Percentiles rank a stretch among this genome's conserved stretches.
These are phyloP conservation scores for Nemania abortiva DNA, from an alignment of 2,329 filamentous ascomycete genomes.

Conservation along the genomic window DNA sequence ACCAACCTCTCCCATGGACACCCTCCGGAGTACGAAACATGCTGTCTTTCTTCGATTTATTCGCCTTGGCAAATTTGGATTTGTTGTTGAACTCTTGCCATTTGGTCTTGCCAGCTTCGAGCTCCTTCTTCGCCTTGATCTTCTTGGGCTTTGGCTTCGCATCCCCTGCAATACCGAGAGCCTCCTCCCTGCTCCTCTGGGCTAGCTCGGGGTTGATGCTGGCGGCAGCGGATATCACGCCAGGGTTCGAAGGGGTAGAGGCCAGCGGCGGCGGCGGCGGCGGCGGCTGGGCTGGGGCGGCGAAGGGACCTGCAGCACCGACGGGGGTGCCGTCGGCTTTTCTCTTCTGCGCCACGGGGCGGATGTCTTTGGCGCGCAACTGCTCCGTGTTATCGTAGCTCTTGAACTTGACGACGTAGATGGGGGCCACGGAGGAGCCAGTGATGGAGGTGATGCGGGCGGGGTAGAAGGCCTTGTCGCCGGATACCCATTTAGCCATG, in stretches of 20 bases:
- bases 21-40: conserved; percentile 96
- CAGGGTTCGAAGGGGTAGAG: conserved; percentile 55
- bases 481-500: conserved; percentile 89
- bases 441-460: conserved; percentile 94
- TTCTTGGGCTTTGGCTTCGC: conserved; percentile 87
- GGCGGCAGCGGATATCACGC: conserved; percentile 68
- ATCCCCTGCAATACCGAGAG: conserved; percentile 73
- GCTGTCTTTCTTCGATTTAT: conserved; percentile 82
- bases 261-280: conserved; percentile 41
- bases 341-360: conserved; percentile 82
- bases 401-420: conserved; percentile 96
- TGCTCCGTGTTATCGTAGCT: conserved; percentile 89
- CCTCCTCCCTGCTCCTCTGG: conserved; percentile 67
- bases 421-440: conserved; percentile 87
- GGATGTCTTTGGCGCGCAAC: conserved; percentile 83
- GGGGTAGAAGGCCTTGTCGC: conserved; percentile 90
- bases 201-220: conserved; percentile 67
- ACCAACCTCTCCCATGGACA: conserved; percentile 84
- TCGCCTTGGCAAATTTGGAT: conserved; percentile 73
- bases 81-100: conserved; percentile 95
- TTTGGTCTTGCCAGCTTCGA: conserved; percentile 90
- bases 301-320: conserved; percentile 53
- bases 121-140: conserved; percentile 88
- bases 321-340: conserved; percentile 84
- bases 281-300: conserved; percentile 52